Evolutionary conservation across 768 basidiomycete species (phyloP).

Genomic region (Suillus subaureus): DNA sequence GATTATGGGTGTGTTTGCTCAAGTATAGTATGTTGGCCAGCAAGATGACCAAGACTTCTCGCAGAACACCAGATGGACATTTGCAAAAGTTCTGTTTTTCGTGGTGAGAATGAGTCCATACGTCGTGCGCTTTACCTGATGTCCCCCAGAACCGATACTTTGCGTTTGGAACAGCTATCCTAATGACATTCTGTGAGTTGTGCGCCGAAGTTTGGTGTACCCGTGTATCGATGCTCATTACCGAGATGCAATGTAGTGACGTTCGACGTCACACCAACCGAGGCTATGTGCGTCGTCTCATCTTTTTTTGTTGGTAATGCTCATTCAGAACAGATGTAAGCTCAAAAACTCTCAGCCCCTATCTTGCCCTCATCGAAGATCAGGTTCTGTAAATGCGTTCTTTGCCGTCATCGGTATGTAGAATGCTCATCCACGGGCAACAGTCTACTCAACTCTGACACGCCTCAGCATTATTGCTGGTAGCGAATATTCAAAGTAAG

Average conservation of each 20-base stretch:
- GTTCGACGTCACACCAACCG: not conserved
- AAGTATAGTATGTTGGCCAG: not conserved
- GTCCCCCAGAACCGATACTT: constrained; percentile 11
- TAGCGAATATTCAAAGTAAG: constrained; percentile 11
- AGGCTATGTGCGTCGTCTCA: constrained; percentile 2
- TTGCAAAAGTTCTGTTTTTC: constrained; percentile 5
- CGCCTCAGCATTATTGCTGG: not conserved
- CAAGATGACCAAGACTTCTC: not conserved
- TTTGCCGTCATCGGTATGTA: constrained; percentile 1
- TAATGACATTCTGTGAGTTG: constrained; percentile 9
- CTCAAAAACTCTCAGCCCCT: not conserved
- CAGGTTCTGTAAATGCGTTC: constrained; percentile 6
- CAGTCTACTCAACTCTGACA: not conserved
- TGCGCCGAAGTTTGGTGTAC: not conserved
- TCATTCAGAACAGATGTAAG: constrained; percentile 3
- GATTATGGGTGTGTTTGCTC: constrained; percentile 11
- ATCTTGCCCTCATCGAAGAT: not conserved
- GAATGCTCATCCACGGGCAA: not conserved
- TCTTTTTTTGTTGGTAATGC: not conserved
- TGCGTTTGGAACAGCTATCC: constrained; percentile 1
- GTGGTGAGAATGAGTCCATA: constrained; percentile 3
- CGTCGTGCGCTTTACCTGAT: not conserved
- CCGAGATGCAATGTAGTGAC: not conserved
- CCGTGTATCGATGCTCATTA: not conserved
- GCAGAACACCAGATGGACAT: constrained; percentile 5